Evolutionary conservation across 106 monocot genomes (phyloP).

Genomic region (Allium sativum): DNA sequence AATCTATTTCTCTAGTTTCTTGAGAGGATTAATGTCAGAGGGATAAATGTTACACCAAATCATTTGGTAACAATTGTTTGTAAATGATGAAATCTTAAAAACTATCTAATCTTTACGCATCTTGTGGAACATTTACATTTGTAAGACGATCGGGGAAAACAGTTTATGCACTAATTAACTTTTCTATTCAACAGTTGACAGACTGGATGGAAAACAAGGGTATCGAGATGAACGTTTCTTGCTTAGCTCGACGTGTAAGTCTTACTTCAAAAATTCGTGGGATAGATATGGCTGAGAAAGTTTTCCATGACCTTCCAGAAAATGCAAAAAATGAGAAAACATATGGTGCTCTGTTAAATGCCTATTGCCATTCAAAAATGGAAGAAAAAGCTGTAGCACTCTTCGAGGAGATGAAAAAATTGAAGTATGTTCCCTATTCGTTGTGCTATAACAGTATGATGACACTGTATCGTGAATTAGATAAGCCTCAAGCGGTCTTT

Average conservation of each 20-base stretch:
- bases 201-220: slow-evolving; percentile 50
- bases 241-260: slow-evolving; percentile 41
- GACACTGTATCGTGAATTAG: slow-evolving; percentile 22
- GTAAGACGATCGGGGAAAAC: too few species aligned
- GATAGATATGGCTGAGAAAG: slow-evolving; percentile 35
- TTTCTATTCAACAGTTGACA: slow-evolving; percentile 20
- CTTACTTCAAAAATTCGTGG: slow-evolving; percentile 45
- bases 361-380: slow-evolving; percentile 24
- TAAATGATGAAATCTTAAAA: too few species aligned
- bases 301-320: slow-evolving; percentile 38
- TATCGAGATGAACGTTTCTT: slow-evolving; percentile 20
- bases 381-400: slow-evolving; percentile 29
- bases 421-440: slow-evolving; percentile 23
- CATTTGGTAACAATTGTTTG: too few species aligned
- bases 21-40: too few species aligned
- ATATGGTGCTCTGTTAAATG: slow-evolving; percentile 35
- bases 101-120: too few species aligned
- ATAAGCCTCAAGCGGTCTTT: slow-evolving; percentile 23
- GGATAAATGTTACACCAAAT: too few species aligned
- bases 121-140: too few species aligned
- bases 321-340: slow-evolving; percentile 26
- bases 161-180: too few species aligned
- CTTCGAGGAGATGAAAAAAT: slow-evolving; percentile 37
- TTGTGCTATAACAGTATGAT: slow-evolving; percentile 43
- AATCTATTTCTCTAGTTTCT: too few species aligned